Evolutionary conservation across 108 stramenopile species (phyloP), one percentile per base, ranked within the genome.

Genomic region (Fistulifera solaris): DNA sequence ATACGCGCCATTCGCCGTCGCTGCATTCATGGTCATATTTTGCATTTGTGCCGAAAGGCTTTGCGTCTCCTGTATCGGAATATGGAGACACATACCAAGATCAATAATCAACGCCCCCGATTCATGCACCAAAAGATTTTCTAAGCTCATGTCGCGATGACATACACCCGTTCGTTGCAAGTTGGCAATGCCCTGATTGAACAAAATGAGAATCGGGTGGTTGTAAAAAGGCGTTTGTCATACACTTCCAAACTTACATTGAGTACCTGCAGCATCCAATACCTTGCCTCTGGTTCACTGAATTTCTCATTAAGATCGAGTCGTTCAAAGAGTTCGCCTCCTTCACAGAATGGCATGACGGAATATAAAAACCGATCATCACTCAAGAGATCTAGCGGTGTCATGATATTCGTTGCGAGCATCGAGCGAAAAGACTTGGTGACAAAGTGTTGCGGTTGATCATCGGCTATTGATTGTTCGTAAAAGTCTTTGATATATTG

Each of bases 1-100:
- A 19, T 39, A 13, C 44, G 24, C 45, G 18, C 26, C 46, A 23
- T 50, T 52, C 2, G 8, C 26, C 17, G 42, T 10, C 16, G 26
- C 10, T 39, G 64, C 63, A 46, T 69, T 68, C 35, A 71, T 55
- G 2, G 40, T 63, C 70, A 71, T 70, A 39, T 61, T 62, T 14
- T 65, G 40, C 17, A 76, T 62, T 7, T 65, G 54, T 14, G 59
- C 42, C 6, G 67, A 38, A 22, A 68, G 45, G 16, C 25, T 17
- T 35, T 41, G 45, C 42, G 26, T 40, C 24, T 63, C 63, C 21
- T 52, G 24, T 60, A 59, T 66, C 12, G 91, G 92, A 24, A 93
- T 63, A 23, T 89, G 62, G 23, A 97, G 62, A 52, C 87, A 94
- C 96, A 94, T 94, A 25, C 95, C 95, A 72, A 96, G 76, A 63